Evolutionary conservation across 768 basidiomycete species (phyloP).

Genomic region (Suillus lakei): DNA sequence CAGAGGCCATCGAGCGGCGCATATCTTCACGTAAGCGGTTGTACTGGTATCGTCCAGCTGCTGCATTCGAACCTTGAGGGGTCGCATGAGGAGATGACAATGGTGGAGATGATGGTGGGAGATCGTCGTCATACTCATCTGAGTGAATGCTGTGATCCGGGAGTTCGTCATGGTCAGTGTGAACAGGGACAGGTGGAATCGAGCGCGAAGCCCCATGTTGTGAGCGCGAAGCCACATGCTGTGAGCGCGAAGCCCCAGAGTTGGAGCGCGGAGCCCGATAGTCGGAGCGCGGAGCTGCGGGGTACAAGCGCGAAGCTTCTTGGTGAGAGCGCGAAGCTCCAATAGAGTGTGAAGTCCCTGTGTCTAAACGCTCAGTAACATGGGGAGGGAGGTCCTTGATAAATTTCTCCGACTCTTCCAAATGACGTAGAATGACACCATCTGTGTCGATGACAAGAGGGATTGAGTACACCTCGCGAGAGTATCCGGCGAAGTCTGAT

Average conservation of each 20-base stretch:
- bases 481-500: neutral
- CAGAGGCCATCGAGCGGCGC: neutral
- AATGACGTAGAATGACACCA: neutral
- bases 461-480: neutral
- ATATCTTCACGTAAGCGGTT: neutral
- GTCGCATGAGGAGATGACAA: neutral
- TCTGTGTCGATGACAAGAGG: neutral
- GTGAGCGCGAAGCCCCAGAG: neutral
- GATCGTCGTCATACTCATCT: neutral
- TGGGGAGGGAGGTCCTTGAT: conserved; percentile 1
- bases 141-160: neutral
- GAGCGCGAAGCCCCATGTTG: neutral
- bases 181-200: neutral
- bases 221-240: neutral
- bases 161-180: neutral
- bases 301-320: neutral
- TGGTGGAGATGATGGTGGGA: neutral
- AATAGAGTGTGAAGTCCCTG: neutral
- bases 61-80: neutral
- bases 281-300: neutral
- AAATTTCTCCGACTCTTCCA: neutral
- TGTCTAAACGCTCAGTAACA: neutral
- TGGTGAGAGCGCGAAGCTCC: neutral
- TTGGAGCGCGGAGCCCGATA: neutral
- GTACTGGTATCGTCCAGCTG: neutral